Evolutionary conservation across 2,329 filamentous ascomycete species (phyloP), one percentile per base, ranked within the genome.

Genomic region (Aspergillus chevalieri): DNA sequence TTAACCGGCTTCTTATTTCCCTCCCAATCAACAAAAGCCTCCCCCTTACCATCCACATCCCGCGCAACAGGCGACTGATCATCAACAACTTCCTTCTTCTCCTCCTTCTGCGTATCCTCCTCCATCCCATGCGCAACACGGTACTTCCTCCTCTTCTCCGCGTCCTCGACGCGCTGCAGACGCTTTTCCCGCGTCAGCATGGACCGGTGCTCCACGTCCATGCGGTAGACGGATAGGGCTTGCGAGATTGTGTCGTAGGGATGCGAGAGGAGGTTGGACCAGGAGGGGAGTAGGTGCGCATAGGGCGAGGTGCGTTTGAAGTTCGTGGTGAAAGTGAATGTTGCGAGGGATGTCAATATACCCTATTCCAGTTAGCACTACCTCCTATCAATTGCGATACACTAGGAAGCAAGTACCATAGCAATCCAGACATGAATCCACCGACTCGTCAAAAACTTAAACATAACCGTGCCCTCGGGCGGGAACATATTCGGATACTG

Each of bases 401-500:
- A 17, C 17, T 2, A 17, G 17, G 17, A 17, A 17, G 17, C 17
- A 17, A 17, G 17, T 17, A 17, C 89, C 76, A 96, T 78, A 2
- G 88, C 87, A 66, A 98, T 91, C 68, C 81, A 86, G 24, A 89
- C 69, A 70, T 98, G 92, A 49, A 97, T 81, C 49, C 74, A 73
- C 51, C 80, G 80, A 66, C 82, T 92, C 58, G 88, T 84, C 66
- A 95, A 77, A 69, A 97, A 91, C 81, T 86, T 91, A 69, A 92
- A 81, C 72, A 87, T 79, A 70, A 89, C 89, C 0, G 86, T 88
- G 5, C 89, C 89, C 64, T 86, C 78, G 0, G 90, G 84, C 43
- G 92, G 87, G 78, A 95, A 90, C 79, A 94, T 84, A 60, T 91
- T 85, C 1, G 93, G 93, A 67, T 97, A 97, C 56, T 86, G 76